These are phyloP conservation scores for Talaromyces sp. DNA, from an alignment of 2,329 filamentous ascomycete species.

Conservation along the genomic window DNA sequence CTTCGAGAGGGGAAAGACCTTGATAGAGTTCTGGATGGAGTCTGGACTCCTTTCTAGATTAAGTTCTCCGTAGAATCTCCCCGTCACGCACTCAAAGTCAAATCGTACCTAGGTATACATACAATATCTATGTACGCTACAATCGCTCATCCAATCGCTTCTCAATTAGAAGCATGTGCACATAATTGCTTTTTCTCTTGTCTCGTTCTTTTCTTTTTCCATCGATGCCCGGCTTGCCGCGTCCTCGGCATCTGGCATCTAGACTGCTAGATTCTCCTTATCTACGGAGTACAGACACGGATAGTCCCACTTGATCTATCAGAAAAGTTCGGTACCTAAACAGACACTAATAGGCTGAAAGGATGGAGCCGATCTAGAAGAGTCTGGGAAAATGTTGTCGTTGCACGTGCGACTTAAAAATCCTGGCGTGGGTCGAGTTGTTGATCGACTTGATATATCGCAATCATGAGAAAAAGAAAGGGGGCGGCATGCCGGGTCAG, in stretches of 20 bases:
- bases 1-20: no score
- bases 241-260: neutral
- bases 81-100: no score
- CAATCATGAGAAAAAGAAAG: neutral
- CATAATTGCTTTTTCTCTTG: neutral
- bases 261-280: neutral
- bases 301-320: neutral
- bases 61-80: no score
- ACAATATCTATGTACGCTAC: no score
- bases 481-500: neutral
- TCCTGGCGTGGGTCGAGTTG: neutral
- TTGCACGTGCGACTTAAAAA: neutral
- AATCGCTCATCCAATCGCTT: no score
- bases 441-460: neutral
- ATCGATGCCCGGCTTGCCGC: conserved; percentile 1
- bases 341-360: neutral
- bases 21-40: no score
- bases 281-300: neutral
- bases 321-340: neutral
- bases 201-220: neutral
- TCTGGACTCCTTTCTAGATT: no score
- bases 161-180: neutral
- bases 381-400: neutral
- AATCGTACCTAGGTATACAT: no score
- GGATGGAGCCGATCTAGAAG: neutral